Evolutionary conservation across 2,329 filamentous ascomycete genomes (phyloP), one percentile per base, ranked within the genome.

Genomic region (Colletotrichum limetticola): DNA sequence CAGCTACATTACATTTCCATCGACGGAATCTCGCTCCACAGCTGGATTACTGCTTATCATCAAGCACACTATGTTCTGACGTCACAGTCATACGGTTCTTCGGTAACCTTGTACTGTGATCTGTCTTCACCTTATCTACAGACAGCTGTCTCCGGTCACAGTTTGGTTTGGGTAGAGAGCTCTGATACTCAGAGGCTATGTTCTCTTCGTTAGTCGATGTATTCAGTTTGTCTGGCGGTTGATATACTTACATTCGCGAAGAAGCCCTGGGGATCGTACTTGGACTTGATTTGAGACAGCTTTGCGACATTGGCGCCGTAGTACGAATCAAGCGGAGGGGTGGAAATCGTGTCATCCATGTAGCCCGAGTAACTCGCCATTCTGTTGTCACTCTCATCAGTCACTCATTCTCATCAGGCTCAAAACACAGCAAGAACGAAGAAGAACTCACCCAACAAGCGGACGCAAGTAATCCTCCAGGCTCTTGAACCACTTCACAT

Each of bases 331-430:
- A 71, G 62, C 4, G 72, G 66, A 8, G 64, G 55, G 5, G 70
- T 72, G 1, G 73, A 76, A 52, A 75, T 74, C 52, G 26, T 46
- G 22, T 68, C 65, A 46, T 74, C 73, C 73, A 72, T 74, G 59
- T 74, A 73, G 11, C 74, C 73, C 14, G 73, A 59, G 53, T 76
- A 75, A n/a, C 63, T 72, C 53, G 12, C 42, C 53, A 26, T 62
- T 35, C 42, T 76, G 66, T 58, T 76, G 66, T 58, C 19, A 22
- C 42, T 11, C 8, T 9, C 7, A 8, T 49, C 42, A 49, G 42
- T 49, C 19, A 49, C 42, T 42, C 5, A 49, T 49, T 7, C 14
- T 42, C 42, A 7, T 9, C 8, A 19, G 19, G 19, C 42, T 19
- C 2, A 4, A 49, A 4, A 22, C 2, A 8, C 3, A 42, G 3